Percentiles rank a stretch among this genome's conserved stretches.
Conservation (phyloP, 345 rosid genomes). For the Eucalyptus sp. region DNA sequence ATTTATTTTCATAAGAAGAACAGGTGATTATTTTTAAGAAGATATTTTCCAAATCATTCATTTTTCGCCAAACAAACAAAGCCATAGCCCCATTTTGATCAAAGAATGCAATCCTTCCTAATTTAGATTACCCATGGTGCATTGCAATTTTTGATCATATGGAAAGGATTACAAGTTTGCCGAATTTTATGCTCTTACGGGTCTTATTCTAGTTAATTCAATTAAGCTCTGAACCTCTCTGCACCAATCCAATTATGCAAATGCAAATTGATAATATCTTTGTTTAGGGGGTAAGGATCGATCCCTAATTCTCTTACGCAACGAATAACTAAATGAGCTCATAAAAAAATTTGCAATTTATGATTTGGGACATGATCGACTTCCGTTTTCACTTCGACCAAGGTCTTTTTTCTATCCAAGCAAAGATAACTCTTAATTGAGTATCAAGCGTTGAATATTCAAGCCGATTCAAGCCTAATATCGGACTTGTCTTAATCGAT, state of each 20-base stretch:
- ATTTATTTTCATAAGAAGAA: background rate
- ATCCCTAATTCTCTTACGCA: background rate
- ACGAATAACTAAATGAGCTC: background rate
- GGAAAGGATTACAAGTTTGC: background rate
- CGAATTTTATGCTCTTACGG: background rate
- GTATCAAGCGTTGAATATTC: background rate
- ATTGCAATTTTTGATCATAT: background rate
- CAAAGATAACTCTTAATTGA: background rate
- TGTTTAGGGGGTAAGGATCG: background rate
- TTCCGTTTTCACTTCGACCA: background rate
- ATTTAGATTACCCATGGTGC: background rate
- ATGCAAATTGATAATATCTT: background rate
- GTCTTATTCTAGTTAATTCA: background rate
- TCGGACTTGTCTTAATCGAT: background rate
- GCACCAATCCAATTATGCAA: background rate
- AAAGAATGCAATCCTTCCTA: background rate
- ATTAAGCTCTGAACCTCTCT: background rate
- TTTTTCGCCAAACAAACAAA: no score
- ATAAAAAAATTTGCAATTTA: background rate
- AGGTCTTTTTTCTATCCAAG: background rate
- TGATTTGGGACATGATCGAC: background rate
- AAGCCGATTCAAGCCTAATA: background rate
- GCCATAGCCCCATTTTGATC: background rate
- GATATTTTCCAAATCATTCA: no score
- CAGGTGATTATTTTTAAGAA: rapidly evolving